These are phyloP conservation scores for Leptomonas pyrrhocoris DNA, from an alignment of 208 protist genomes.

Conservation along the genomic window DNA sequence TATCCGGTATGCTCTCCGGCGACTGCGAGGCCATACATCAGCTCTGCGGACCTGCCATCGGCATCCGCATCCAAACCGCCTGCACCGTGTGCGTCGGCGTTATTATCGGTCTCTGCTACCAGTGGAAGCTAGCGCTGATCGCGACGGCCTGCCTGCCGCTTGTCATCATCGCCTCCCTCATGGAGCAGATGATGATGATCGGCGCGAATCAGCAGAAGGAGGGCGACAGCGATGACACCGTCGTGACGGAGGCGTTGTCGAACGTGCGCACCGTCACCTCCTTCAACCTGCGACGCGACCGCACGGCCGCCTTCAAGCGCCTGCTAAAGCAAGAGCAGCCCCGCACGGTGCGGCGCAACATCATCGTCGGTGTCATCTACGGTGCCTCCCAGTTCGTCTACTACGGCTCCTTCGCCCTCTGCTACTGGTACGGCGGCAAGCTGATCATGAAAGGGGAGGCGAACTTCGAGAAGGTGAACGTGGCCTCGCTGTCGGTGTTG, in stretches of 20 bases:
- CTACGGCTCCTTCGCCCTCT: slow-evolving; percentile 60
- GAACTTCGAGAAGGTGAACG: slow-evolving; percentile 56
- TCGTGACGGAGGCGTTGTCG: slow-evolving; percentile 77
- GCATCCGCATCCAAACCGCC: slow-evolving; percentile 53
- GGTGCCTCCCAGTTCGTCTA: slow-evolving; percentile 68
- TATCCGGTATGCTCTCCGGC: slow-evolving; percentile 78
- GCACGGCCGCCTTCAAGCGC: slow-evolving; percentile 29
- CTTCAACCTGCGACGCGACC: slow-evolving; percentile 68
- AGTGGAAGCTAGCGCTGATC: slow-evolving; percentile 81
- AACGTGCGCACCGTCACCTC: no score
- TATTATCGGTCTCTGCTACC: slow-evolving; percentile 63
- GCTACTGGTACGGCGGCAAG: slow-evolving; percentile 83
- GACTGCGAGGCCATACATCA: slow-evolving; percentile 84
- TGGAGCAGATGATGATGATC: slow-evolving; percentile 53
- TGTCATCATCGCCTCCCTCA: slow-evolving; percentile 37
- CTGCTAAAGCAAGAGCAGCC: slow-evolving; percentile 31
- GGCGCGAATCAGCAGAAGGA: slow-evolving; percentile 43
- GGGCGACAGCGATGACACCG: slow-evolving; percentile 48
- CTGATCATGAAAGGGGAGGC: slow-evolving; percentile 71
- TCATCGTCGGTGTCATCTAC: slow-evolving; percentile 47
- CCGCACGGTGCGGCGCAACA: slow-evolving; percentile 27
- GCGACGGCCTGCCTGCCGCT: slow-evolving; percentile 61
- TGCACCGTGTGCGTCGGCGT: slow-evolving; percentile 56
- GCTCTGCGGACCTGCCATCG: slow-evolving; percentile 72
- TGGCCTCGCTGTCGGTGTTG: slow-evolving; percentile 55